A percentile compares a stretch with the other conserved stretches of the same genome.
Evolutionary conservation across 2,329 filamentous ascomycete species (phyloP).

Genomic region (Fusarium xyrophilum): DNA sequence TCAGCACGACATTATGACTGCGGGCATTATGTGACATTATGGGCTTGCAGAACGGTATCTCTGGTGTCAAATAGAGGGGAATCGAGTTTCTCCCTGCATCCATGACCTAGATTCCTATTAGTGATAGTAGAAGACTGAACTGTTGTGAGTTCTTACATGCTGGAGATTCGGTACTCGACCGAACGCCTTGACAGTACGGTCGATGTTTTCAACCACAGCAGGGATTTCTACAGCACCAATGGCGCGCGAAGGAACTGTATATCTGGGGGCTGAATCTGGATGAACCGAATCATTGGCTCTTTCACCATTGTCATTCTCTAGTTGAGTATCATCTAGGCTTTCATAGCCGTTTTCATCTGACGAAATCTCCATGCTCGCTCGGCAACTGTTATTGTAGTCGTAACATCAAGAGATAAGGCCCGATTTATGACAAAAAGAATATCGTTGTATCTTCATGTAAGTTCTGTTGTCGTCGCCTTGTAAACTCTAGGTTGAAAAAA

Average conservation of each 20-base stretch:
- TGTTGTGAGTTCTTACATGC: constrained; percentile 45
- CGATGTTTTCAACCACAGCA: constrained; percentile 53
- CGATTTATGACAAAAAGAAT: neutral
- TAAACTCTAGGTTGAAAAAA: constrained; percentile 8
- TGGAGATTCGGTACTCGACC: constrained; percentile 49
- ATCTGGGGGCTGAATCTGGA: constrained; percentile 44
- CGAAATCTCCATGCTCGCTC: constrained; percentile 16
- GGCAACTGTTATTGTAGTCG: neutral
- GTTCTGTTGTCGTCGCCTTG: constrained; percentile 1
- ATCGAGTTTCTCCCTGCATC: constrained; percentile 59
- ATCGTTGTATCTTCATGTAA: neutral
- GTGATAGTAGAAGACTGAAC: neutral
- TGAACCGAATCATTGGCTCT: constrained; percentile 1
- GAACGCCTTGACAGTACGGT: constrained; percentile 53
- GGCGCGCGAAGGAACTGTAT: constrained; percentile 45
- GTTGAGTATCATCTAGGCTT: constrained; percentile 26
- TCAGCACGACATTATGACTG: constrained; percentile 85
- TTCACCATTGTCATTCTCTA: constrained; percentile 9
- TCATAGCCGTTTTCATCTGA: constrained; percentile 36
- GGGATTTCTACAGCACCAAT: constrained; percentile 54
- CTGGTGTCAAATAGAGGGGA: constrained; percentile 78
- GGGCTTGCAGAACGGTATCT: constrained; percentile 80
- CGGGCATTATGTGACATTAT: constrained; percentile 77
- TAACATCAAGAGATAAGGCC: neutral
- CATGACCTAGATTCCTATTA: constrained; percentile 50